These are phyloP conservation scores for Penicillium psychrosexuale DNA, from an alignment of 2,329 filamentous ascomycete species.

Conservation along the genomic window DNA sequence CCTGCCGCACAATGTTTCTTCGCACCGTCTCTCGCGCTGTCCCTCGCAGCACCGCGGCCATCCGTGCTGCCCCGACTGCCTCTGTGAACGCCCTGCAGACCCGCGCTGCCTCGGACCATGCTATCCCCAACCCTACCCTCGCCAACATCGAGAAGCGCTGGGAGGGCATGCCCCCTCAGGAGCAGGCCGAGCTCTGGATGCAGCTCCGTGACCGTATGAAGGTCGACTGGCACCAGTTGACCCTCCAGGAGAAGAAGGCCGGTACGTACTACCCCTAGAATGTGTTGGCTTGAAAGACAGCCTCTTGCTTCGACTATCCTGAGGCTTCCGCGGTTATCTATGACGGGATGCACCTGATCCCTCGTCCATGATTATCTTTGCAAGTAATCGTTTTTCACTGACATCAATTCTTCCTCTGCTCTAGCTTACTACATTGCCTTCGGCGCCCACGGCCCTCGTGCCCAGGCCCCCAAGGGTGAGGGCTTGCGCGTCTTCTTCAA, in stretches of 20 bases:
- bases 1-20: slow-evolving; percentile 45
- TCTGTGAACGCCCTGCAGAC: slow-evolving; percentile 49
- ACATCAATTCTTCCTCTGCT: slow-evolving; percentile 12
- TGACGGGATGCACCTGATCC: not conserved
- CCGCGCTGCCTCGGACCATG: slow-evolving; percentile 68
- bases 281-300: not conserved
- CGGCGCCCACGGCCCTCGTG: slow-evolving; percentile 90
- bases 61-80: slow-evolving; percentile 38
- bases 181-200: slow-evolving; percentile 99
- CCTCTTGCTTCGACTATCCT: slow-evolving; percentile 12
- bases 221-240: slow-evolving; percentile 93
- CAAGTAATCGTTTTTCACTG: slow-evolving; percentile 23
- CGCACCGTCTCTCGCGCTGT: slow-evolving; percentile 46
- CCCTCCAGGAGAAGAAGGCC: slow-evolving; percentile 96
- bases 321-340: slow-evolving; percentile 17
- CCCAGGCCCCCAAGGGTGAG: slow-evolving; percentile 79
- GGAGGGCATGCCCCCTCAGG: slow-evolving; percentile 95
- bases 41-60: slow-evolving; percentile 43
- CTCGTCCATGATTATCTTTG: not conserved
- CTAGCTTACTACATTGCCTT: slow-evolving; percentile 99
- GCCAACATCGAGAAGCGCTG: slow-evolving; percentile 99
- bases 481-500: slow-evolving; percentile 73
- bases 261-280: slow-evolving; percentile 61
- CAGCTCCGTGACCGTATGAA: slow-evolving; percentile 97
- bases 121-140: slow-evolving; percentile 95